Conservation (phyloP, 169 alveolate genomes). For the Besnoitia besnoiti region DNA sequence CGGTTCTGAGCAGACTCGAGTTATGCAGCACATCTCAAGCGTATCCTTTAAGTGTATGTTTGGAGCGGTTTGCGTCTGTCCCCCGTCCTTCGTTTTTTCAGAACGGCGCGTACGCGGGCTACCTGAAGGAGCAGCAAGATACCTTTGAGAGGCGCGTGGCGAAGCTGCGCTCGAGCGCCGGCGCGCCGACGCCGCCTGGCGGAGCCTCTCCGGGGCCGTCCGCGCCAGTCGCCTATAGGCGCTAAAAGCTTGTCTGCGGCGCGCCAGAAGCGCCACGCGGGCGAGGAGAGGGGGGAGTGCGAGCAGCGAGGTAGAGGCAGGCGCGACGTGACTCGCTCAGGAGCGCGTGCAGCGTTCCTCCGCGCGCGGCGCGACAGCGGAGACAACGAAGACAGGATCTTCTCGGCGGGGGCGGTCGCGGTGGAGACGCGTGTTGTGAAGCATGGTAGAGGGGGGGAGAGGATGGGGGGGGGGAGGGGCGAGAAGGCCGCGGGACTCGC, state of each 20-base stretch:
- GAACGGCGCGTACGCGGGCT: constrained; percentile 52
- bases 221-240: background rate
- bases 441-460: too few relatives aligned
- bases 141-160: constrained; percentile 16
- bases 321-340: background rate
- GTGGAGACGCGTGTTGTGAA: too few relatives aligned
- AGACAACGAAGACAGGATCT: background rate
- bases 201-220: background rate
- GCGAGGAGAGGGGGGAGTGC: background rate
- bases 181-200: background rate
- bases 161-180: background rate
- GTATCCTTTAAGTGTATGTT: background rate
- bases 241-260: too few relatives aligned
- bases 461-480: too few relatives aligned
- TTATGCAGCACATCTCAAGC: background rate
- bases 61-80: background rate
- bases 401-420: too few relatives aligned
- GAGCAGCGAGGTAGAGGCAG: background rate
- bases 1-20: background rate
- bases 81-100: background rate
- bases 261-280: background rate
- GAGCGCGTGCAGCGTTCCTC: too few relatives aligned
- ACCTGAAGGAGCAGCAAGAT: constrained; percentile 47
- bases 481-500: background rate
- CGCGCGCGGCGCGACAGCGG: too few relatives aligned